Evolutionary conservation across 495 filamentous ascomycete genomes (phyloP).

Genomic region (Wilcoxina mikolae): DNA sequence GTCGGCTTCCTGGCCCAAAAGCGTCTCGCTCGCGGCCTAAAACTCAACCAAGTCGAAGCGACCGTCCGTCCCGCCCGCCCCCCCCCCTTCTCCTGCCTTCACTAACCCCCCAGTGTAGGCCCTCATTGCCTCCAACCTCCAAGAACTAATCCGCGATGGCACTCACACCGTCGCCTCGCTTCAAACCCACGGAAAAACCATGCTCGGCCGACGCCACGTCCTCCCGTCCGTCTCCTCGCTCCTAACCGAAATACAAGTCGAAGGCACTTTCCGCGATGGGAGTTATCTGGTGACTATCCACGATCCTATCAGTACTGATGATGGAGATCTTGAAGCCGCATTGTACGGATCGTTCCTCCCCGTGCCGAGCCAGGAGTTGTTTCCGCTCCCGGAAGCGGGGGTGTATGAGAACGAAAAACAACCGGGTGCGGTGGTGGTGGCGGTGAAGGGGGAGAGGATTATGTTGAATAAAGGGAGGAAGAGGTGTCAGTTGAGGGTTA

Average conservation of each 20-base stretch:
- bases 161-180: slow-evolving; percentile 80
- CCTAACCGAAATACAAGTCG: slow-evolving; percentile 73
- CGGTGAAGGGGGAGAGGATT: slow-evolving; percentile 48
- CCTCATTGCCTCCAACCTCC: slow-evolving; percentile 76
- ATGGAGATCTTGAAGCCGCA: slow-evolving; percentile 72
- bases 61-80: too few relatives aligned
- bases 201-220: slow-evolving; percentile 92
- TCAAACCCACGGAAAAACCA: slow-evolving; percentile 76
- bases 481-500: slow-evolving; percentile 59
- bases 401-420: slow-evolving; percentile 1
- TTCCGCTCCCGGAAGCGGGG: slow-evolving; percentile 37
- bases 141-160: slow-evolving; percentile 97
- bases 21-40: slow-evolving; percentile 74
- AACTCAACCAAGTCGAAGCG: slow-evolving; percentile 83
- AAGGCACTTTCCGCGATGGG: slow-evolving; percentile 81
- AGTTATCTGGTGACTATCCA: slow-evolving; percentile 95
- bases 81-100: not conserved
- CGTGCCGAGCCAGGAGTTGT: slow-evolving; percentile 49
- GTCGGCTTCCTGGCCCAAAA: slow-evolving; percentile 77
- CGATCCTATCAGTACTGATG: slow-evolving; percentile 71
- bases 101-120: slow-evolving; percentile 39
- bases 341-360: slow-evolving; percentile 90
- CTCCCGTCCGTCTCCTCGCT: slow-evolving; percentile 63
- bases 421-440: slow-evolving; percentile 50
- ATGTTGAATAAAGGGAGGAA: slow-evolving; percentile 59